Conservation (phyloP, 768 basidiomycete species). For the Tricholoma terreum region DNA sequence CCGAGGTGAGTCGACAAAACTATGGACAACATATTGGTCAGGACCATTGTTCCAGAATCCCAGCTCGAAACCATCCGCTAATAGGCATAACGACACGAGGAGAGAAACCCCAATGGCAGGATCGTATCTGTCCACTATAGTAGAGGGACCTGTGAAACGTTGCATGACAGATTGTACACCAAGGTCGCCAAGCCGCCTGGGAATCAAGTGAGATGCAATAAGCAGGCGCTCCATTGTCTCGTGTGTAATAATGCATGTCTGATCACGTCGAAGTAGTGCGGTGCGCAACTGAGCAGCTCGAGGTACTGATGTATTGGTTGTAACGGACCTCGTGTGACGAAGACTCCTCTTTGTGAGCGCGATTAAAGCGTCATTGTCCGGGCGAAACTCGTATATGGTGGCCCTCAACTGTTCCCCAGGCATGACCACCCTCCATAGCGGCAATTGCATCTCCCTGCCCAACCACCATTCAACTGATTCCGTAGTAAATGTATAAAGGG, state of each 20-base stretch:
- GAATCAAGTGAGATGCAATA: background rate
- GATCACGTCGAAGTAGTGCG: background rate
- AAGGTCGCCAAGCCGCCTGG: background rate
- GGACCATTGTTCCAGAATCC: slow-evolving; percentile 18
- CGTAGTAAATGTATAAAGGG: slow-evolving; percentile 17
- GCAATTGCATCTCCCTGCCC: slow-evolving; percentile 12
- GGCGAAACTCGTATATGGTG: slow-evolving; percentile 19
- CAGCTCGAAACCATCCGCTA: slow-evolving; percentile 10
- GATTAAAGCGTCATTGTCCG: background rate
- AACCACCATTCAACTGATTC: slow-evolving; percentile 14
- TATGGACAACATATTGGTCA: background rate
- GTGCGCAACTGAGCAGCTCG: background rate
- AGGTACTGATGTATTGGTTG: background rate
- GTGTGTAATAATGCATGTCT: background rate
- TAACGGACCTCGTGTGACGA: background rate
- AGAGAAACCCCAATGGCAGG: slow-evolving; percentile 14
- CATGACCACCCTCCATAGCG: slow-evolving; percentile 10
- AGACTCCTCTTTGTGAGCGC: background rate
- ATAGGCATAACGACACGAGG: slow-evolving; percentile 2
- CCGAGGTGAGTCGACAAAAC: background rate
- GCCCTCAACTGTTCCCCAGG: slow-evolving; percentile 11
- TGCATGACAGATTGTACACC: slow-evolving; percentile 1
- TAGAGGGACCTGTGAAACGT: slow-evolving; percentile 14
- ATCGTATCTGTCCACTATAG: slow-evolving; percentile 14
- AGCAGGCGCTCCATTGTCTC: background rate